Conservation (phyloP, 345 rosid species). For the Xanthoceras sorbifolium region DNA sequence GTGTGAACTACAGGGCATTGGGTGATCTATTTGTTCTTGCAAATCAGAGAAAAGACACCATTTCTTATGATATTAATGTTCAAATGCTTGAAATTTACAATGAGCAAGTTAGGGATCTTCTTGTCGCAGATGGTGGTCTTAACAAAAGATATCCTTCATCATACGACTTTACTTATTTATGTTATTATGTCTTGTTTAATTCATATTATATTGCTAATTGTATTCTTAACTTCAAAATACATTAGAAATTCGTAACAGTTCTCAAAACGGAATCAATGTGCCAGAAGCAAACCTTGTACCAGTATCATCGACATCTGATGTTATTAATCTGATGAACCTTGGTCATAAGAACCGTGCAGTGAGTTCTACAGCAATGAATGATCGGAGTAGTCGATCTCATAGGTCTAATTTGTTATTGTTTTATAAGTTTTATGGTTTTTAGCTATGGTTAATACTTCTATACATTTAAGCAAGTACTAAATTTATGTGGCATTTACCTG, state of each 20-base stretch:
- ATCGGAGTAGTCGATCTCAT: slow-evolving; percentile 97
- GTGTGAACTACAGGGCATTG: slow-evolving; percentile 95
- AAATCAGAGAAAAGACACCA: slow-evolving; percentile 60
- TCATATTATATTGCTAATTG: background rate
- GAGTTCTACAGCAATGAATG: slow-evolving; percentile 88
- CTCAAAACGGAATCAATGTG: slow-evolving; percentile 83
- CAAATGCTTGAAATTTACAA: slow-evolving; percentile 98
- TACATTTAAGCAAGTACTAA: slow-evolving; percentile 15
- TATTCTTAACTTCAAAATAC: slow-evolving; percentile 52
- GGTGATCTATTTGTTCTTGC: slow-evolving; percentile 77
- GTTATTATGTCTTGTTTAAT: slow-evolving; percentile 13
- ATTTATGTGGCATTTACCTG: slow-evolving; percentile 21
- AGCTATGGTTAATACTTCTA: background rate
- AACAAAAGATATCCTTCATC: slow-evolving; percentile 77
- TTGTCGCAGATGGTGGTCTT: slow-evolving; percentile 69
- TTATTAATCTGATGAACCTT: slow-evolving; percentile 77
- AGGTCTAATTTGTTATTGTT: slow-evolving; percentile 45
- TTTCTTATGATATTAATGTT: slow-evolving; percentile 69
- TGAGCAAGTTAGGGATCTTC: slow-evolving; percentile 97
- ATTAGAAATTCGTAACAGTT: slow-evolving; percentile 88
- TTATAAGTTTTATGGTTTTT: background rate
- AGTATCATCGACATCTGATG: slow-evolving; percentile 80
- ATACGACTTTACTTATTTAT: slow-evolving; percentile 9
- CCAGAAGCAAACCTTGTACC: slow-evolving; percentile 87
- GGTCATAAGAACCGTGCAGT: slow-evolving; percentile 88